Base-by-base conservation (phyloP, 495 filamentous ascomycete species). In the Hypoxylon fuscum region DNA sequence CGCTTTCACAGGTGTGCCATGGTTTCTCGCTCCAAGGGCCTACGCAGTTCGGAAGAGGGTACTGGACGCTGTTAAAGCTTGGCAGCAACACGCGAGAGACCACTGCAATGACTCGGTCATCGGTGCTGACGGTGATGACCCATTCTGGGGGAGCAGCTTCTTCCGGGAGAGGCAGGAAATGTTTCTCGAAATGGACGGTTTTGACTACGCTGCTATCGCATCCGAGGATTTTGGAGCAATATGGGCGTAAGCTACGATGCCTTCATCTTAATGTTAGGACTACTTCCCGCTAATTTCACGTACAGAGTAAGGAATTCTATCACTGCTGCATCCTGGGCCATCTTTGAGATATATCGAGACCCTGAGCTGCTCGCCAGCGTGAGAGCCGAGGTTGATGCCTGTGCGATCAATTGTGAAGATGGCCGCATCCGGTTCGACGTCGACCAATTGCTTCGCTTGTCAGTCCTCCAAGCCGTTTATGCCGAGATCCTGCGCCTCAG, bases 381-480 rank as follows among this genome's bases (percentile, higher is more conserved):
- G 3, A 57, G 60, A 23, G 50, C 49, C 21, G 63, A 69, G 32
- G 50, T 64, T 15, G 63, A 60, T 27, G 20, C 44, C 15, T 67
- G 63, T 56, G 48, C 32, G 22, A 8, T 64, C 47, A 53, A 49
- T 43, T 8, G 2, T 14, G 43, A 55, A 32, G 68, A 70, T 11
- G 47, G 52, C 17, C 42, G 43, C 21, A 51, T 69, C n/a, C 47
- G n/a, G 41, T 69, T 70, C 27, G 51, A 70, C 38, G 49, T 66
- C 22, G 58, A 66, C 23, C 34, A 58, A 35, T 27, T 74, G 18
- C 38, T 68, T 40, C 61, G 58, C 38, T 20, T 59, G 12, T 67
- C 71, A 27, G 11, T 72, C 11, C 70, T 75, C n/a, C 71, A 68
- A 55, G 58, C 67, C n/a, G 53, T 71, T 1, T 74, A 71, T 42